These are phyloP conservation scores for Arachnopeziza araneosa DNA, from an alignment of 2,329 filamentous ascomycete species.

Conservation along the genomic window DNA sequence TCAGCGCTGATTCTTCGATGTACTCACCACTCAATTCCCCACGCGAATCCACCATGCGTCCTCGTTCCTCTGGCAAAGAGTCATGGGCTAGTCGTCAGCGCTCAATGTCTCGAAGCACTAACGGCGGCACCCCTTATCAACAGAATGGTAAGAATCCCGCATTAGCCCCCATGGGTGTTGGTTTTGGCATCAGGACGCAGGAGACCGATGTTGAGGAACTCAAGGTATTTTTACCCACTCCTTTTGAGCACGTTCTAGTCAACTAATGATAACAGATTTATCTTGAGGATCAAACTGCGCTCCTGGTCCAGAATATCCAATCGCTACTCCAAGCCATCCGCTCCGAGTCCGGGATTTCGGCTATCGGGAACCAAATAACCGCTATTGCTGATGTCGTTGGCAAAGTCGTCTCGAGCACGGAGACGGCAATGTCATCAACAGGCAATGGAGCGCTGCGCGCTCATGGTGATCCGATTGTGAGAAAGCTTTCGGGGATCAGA, in stretches of 20 bases:
- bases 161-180: slow-evolving; percentile 31
- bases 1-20: slow-evolving; percentile 64
- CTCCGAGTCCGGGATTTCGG: slow-evolving; percentile 54
- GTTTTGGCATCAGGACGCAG: slow-evolving; percentile 36
- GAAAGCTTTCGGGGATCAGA: slow-evolving; percentile 56
- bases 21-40: slow-evolving; percentile 72
- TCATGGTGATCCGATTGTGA: slow-evolving; percentile 44
- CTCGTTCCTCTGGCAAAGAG: slow-evolving; percentile 27
- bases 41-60: slow-evolving; percentile 43
- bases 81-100: slow-evolving; percentile 21
- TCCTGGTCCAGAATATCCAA: slow-evolving; percentile 75
- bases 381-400: slow-evolving; percentile 66
- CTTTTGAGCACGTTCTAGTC: neutral
- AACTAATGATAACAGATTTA: slow-evolving; percentile 51
- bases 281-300: slow-evolving; percentile 75
- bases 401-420: slow-evolving; percentile 62
- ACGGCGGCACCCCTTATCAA: neutral
- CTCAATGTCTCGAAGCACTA: slow-evolving; percentile 23
- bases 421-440: slow-evolving; percentile 46
- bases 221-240: slow-evolving; percentile 41
- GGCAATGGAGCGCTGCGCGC: slow-evolving; percentile 48
- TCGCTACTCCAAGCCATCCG: slow-evolving; percentile 71
- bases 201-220: slow-evolving; percentile 52
- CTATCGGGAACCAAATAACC: slow-evolving; percentile 64
- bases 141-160: slow-evolving; percentile 20